Base-by-base conservation (phyloP, 106 monocot species). In the Acanthochlamys bracteata region DNA sequence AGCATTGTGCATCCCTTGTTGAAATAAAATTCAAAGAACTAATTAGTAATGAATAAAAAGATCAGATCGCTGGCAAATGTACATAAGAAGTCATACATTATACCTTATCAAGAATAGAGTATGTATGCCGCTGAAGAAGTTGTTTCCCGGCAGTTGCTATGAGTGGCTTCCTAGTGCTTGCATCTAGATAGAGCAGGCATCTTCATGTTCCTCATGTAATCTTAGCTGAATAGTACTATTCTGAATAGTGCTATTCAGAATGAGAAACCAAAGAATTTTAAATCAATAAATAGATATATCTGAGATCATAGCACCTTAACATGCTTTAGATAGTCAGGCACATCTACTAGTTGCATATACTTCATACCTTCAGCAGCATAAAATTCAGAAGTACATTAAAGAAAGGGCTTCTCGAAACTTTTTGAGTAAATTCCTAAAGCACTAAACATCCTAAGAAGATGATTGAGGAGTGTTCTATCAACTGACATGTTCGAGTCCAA, bases 401-500 rank as follows among this genome's bases (percentile, higher is more conserved):
- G 85, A 68, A 98, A 98, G 27, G 83, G 75, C 56, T 86, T 92
- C 58, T 98, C 98, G 53, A 98, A 98, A 43, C 68, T 88, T 69
- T 98, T 88, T 23, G 79, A 65, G 66, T 98, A 98, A 39, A 88
- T 92, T 71, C 98, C 98, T 65, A 98, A 72, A 62, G 92, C 85
- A 65, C 88, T 98, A 77, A 98, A 89, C 98, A 98, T 98, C 81
- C 92, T 98, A 59, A 98, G 68, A 72, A 98, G 83, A 71, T 89
- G 98, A 75, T 76, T 88, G 69, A 98, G 83, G 60, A 98, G 78
- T 41, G 88, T 79, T 72, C 81, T 85, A 52, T 92, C 77, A 45
- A 98, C n/a, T n/a, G n/a, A n/a, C n/a, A n/a, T n/a, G n/a, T n/a
- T n/a, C n/a, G n/a, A n/a, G n/a, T n/a, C n/a, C n/a, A n/a, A n/a